A percentile compares a stretch with the other conserved stretches of the same genome.
These are phyloP conservation scores for Trametes sanguinea DNA, from an alignment of 768 basidiomycete genomes.

Conservation along the genomic window DNA sequence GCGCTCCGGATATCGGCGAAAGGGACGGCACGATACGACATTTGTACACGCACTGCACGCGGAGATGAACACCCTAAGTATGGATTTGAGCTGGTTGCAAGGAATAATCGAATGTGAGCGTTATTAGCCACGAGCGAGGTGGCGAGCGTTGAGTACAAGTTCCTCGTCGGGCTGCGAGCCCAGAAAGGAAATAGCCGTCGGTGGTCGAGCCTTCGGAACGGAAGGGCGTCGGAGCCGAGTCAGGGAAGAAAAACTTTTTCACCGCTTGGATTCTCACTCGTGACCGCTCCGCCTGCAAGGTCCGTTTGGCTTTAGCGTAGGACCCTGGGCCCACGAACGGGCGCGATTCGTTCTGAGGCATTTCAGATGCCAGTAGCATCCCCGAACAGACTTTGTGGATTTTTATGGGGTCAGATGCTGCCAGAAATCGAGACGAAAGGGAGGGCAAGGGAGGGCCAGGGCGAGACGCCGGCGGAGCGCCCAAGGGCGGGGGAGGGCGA, in stretches of 20 bases:
- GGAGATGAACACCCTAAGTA: too few relatives aligned
- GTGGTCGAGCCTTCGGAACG: constrained; percentile 13
- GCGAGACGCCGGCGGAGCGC: constrained; percentile 24
- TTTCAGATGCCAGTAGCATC: neutral
- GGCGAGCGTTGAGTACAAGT: neutral
- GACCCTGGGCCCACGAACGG: neutral
- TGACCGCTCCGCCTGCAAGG: constrained; percentile 3
- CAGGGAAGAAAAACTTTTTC: constrained; percentile 34
- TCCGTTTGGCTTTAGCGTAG: constrained; percentile 19
- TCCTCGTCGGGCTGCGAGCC: constrained; percentile 1
- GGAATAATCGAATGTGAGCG: too few relatives aligned
- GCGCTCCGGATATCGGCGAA: neutral
- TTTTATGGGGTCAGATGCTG: neutral
- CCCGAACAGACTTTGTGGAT: neutral
- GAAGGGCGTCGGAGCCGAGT: constrained; percentile 28
- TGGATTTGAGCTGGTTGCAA: too few relatives aligned
- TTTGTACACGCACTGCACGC: too few relatives aligned
- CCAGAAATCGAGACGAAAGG: neutral
- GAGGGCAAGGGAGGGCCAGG: neutral
- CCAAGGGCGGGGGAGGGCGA: constrained; percentile 16
- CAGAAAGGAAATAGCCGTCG: constrained; percentile 16
- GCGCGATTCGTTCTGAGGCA: neutral
- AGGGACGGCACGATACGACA: neutral
- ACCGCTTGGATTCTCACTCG: constrained; percentile 7
- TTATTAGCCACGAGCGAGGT: neutral